Evolutionary conservation across 1,139 yeast species (phyloP).

Genomic region (Saccharomyces pastorianus): DNA sequence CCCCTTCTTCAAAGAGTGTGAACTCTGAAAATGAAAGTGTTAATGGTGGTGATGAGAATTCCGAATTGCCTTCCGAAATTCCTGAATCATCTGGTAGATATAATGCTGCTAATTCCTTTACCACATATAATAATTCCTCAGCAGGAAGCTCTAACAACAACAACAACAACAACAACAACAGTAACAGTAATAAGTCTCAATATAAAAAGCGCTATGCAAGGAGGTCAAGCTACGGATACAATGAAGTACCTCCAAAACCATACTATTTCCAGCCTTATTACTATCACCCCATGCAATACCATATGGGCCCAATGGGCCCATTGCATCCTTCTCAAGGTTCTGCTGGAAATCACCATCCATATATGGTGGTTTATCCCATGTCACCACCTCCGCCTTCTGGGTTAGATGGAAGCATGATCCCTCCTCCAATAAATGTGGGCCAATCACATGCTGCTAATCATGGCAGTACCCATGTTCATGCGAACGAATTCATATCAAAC

Average conservation of each 20-base stretch:
- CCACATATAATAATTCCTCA: conserved; percentile 22
- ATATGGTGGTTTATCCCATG: conserved; percentile 29
- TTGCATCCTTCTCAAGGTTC: conserved; percentile 17
- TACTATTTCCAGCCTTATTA: conserved; percentile 27
- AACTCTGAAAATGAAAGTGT: conserved; percentile 11
- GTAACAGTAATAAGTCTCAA: conserved; percentile 5
- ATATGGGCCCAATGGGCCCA: conserved; percentile 20
- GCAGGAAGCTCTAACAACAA: conserved; percentile 23
- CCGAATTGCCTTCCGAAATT: conserved; percentile 17
- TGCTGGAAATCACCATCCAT: conserved; percentile 19
- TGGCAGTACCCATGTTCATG: neutral
- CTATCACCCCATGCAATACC: conserved; percentile 28
- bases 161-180: conserved; percentile 7
- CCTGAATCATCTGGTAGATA: conserved; percentile 16
- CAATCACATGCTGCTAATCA: neutral
- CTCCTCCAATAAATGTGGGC: conserved; percentile 2
- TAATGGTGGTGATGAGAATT: conserved; percentile 11
- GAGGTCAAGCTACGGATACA: conserved; percentile 8
- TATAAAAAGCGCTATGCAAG: conserved; percentile 7
- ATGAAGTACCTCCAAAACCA: conserved; percentile 21
- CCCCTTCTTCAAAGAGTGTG: conserved; percentile 11
- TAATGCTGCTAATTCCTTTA: conserved; percentile 16
- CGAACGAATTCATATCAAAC: neutral
- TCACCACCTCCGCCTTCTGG: conserved; percentile 24
- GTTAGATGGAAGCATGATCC: conserved; percentile 7